Base-by-base conservation (phyloP, 192 early-diverging fungal genomes). In the Podila minutissima region DNA sequence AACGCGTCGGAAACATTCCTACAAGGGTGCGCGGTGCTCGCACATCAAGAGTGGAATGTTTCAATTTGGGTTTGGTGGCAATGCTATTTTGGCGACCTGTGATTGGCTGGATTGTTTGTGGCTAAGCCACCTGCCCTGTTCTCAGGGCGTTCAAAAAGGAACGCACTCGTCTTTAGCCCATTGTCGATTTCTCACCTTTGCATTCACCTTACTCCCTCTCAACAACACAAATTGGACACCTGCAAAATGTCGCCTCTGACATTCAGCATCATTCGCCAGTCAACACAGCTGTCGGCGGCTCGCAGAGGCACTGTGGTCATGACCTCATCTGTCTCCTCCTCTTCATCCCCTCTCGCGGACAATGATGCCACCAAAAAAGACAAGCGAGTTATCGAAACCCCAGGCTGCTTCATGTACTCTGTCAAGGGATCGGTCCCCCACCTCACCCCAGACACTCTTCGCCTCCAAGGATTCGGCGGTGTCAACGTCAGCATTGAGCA, bases 401-500 rank as follows among this genome's bases (percentile, higher is more conserved):
- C 89, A 31, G 87, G 86, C 37, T 89, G 83, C 78, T 67, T 90
- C 17, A 75, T 85, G 49, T 86, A 89, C 59, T 84, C 88, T 11
- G 62, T 84, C 58, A 84, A 83, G 35, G 89, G 89, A 24, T 82
- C 86, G 8, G 88, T 90, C 17, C 86, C 86, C 24, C 89, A 90
- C 67, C 74, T 90, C 63, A 85, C 88, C 8, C 75, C 86, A 19
- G 88, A 90, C 38, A 88, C 86, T 22, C 55, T 88, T 31, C 64
- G 81, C 5, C 38, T 67, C 9, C 78, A 88, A 38, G 82, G 83
- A 24, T 76, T 86, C 8, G 67, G 78, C 70, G 62, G 78, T 72
- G 71, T 81, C 38, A 66, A 69, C 51, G 71, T 81, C 57, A 81
- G 77, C 71, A 81, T 81, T 13, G 77, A 81, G 41, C 70, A 81